These are phyloP conservation scores for Suhomyces bolitotheri DNA, from an alignment of 1,139 yeast genomes.

Conservation along the genomic window DNA sequence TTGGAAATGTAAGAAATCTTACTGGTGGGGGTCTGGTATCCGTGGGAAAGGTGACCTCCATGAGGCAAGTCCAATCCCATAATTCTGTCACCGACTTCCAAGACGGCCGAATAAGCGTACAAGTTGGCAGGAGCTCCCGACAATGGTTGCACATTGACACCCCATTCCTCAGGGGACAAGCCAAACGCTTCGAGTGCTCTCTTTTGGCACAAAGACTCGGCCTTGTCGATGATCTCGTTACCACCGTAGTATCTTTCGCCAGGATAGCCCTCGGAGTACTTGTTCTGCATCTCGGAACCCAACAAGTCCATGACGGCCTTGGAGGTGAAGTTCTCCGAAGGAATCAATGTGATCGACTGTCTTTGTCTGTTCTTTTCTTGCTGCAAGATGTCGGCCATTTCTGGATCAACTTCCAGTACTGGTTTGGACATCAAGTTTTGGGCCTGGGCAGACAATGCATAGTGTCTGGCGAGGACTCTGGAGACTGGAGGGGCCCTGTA, in stretches of 20 bases:
- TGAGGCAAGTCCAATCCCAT: slow-evolving; percentile 98
- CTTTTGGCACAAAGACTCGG: slow-evolving; percentile 85
- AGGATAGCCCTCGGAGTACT: slow-evolving; percentile 98
- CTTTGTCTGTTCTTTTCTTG: slow-evolving; percentile 82
- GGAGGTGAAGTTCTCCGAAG: slow-evolving; percentile 94
- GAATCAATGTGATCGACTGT: slow-evolving; percentile 86
- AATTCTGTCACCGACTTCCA: slow-evolving; percentile 87
- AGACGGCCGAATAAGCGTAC: slow-evolving; percentile 88
- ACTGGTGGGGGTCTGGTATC: slow-evolving; percentile 85
- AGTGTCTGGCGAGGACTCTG: slow-evolving; percentile 23
- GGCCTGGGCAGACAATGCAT: slow-evolving; percentile 52
- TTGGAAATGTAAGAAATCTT: slow-evolving; percentile 90
- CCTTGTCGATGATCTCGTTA: slow-evolving; percentile 88
- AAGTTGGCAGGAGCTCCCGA: slow-evolving; percentile 97
- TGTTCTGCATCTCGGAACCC: slow-evolving; percentile 96
- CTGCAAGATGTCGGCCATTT: slow-evolving; percentile 72
- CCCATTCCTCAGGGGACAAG: slow-evolving; percentile 81
- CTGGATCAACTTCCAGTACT: slow-evolving; percentile 76
- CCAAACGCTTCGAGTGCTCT: slow-evolving; percentile 87
- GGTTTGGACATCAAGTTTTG: slow-evolving; percentile 60
- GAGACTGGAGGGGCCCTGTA: slow-evolving; percentile 13
- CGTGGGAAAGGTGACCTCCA: slow-evolving; percentile 96
- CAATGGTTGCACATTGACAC: slow-evolving; percentile 91
- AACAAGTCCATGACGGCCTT: slow-evolving; percentile 90
- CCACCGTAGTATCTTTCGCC: slow-evolving; percentile 98